Percentiles rank a stretch among this genome's conserved stretches.
phyloP scores from a whole-genome alignment of 1,284 basidiomycete species.

The Apiotrichum siamense region DNA sequence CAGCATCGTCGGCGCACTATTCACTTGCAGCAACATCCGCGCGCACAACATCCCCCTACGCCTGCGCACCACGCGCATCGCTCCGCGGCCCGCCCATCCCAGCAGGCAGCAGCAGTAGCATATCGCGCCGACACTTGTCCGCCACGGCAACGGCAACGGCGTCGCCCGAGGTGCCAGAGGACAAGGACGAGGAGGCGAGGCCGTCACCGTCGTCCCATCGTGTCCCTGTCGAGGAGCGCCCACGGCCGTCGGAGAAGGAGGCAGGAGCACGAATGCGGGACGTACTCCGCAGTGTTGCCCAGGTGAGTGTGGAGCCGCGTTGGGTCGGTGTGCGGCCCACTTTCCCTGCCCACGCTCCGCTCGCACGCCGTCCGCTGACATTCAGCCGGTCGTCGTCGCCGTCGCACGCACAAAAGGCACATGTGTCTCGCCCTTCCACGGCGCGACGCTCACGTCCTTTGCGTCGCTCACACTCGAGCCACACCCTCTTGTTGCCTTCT shows the following conservation, averaged over 20 bases:
- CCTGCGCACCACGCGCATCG: too few relatives aligned
- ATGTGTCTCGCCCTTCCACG: slow-evolving; percentile 53
- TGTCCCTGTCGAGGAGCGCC: background rate
- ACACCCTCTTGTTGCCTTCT: slow-evolving; percentile 76
- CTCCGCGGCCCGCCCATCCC: too few relatives aligned
- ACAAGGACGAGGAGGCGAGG: too few relatives aligned
- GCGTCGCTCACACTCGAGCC: slow-evolving; percentile 85
- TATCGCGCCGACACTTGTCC: too few relatives aligned
- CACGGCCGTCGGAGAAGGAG: slow-evolving; percentile 1
- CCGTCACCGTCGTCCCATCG: too few relatives aligned
- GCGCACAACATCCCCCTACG: too few relatives aligned
- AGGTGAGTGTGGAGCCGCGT: slow-evolving; percentile 28
- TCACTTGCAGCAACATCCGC: too few relatives aligned
- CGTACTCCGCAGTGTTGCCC: slow-evolving; percentile 46
- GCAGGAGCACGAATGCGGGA: slow-evolving; percentile 24
- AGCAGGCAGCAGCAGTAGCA: too few relatives aligned
- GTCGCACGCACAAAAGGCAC: slow-evolving; percentile 22
- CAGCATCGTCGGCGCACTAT: too few relatives aligned
- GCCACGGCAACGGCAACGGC: too few relatives aligned
- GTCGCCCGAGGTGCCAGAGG: too few relatives aligned
- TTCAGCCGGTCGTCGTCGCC: slow-evolving; percentile 45
- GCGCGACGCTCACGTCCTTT: slow-evolving; percentile 86
- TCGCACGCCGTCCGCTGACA: too few relatives aligned
- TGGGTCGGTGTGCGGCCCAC: background rate
- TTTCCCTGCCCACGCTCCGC: background rate